A percentile compares a stretch with the other conserved stretches of the same genome.
These are phyloP conservation scores for Penicillium sp. DNA, from an alignment of 2,329 filamentous ascomycete species.

Conservation along the genomic window DNA sequence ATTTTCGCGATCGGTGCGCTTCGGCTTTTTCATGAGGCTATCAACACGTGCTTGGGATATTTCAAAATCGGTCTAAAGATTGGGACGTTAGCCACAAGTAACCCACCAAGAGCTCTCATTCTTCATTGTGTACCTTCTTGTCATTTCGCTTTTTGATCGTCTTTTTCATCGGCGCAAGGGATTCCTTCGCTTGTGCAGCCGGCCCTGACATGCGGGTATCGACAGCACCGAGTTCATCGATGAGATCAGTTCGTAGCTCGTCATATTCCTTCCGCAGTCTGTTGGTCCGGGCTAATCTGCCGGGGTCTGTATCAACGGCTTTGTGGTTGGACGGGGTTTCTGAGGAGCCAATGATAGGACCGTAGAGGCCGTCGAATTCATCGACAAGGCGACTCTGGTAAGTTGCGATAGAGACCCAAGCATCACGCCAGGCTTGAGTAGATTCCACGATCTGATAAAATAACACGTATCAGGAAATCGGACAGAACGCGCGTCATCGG, in stretches of 20 bases:
- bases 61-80: constrained; percentile 69
- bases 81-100: background rate
- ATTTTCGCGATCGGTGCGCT: constrained; percentile 72
- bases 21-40: constrained; percentile 67
- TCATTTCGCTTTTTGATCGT: constrained; percentile 83
- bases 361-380: constrained; percentile 72
- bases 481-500: constrained; percentile 9
- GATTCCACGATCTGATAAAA: constrained; percentile 67
- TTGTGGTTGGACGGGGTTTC: constrained; percentile 57
- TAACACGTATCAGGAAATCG: constrained; percentile 7
- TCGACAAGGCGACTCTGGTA: constrained; percentile 66
- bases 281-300: constrained; percentile 63
- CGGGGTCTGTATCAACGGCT: constrained; percentile 61
- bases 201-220: constrained; percentile 69
- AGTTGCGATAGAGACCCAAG: constrained; percentile 71
- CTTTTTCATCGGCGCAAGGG: constrained; percentile 71
- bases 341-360: constrained; percentile 68
- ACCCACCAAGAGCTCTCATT: background rate
- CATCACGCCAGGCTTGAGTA: constrained; percentile 72
- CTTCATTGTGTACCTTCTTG: constrained; percentile 55
- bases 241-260: constrained; percentile 69
- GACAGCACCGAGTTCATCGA: constrained; percentile 69
- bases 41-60: constrained; percentile 71
- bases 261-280: constrained; percentile 66
- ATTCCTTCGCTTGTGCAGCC: constrained; percentile 66